A percentile compares a stretch with the other conserved stretches of the same genome.
These are phyloP conservation scores for Corymbia calophylla DNA, from an alignment of 441 rosid genomes.

Conservation along the genomic window DNA sequence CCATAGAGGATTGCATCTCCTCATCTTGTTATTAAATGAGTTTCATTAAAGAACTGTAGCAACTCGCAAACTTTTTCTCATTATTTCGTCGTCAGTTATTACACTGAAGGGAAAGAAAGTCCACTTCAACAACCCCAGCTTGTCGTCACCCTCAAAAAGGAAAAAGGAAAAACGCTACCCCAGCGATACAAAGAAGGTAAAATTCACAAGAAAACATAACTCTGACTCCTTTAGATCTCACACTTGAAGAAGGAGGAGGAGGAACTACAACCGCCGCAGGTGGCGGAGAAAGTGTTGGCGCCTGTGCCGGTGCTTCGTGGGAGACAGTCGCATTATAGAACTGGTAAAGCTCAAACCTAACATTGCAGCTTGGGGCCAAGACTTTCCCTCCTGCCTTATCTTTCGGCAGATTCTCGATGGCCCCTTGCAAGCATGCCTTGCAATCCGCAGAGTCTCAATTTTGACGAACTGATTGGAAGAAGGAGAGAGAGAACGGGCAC, in stretches of 20 bases:
- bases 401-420: neutral
- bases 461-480: too few relatives aligned
- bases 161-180: neutral
- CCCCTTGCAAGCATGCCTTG: neutral
- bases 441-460: neutral
- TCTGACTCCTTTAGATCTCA: neutral
- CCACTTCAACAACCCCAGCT: neutral
- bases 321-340: neutral
- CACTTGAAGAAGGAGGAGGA: neutral
- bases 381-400: constrained; percentile 26
- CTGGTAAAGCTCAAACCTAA: neutral
- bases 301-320: neutral
- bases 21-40: too few relatives aligned
- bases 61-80: neutral
- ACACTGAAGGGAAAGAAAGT: neutral
- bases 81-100: neutral
- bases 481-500: neutral
- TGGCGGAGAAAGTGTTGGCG: neutral
- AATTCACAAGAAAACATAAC: neutral
- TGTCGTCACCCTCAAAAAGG: neutral
- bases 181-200: neutral
- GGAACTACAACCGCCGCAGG: neutral
- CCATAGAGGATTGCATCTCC: neutral
- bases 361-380: constrained; percentile 24
- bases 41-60: neutral